Conservation (phyloP, 305 asterid genomes). For the Fraxinus sp. region DNA sequence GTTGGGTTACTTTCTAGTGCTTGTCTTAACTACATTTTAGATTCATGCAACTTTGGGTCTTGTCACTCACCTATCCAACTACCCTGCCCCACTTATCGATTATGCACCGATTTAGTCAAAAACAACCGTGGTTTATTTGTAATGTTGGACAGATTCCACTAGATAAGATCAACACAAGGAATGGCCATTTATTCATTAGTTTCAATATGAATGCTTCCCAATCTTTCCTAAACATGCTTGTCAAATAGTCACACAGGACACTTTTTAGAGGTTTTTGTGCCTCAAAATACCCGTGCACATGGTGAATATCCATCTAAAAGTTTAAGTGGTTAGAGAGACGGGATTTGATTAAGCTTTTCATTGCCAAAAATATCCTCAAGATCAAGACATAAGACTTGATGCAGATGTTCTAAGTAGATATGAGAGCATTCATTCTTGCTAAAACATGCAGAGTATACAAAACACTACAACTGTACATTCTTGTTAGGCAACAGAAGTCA, state of each 20-base stretch:
- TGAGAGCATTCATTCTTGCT: not conserved
- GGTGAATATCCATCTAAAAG: not conserved
- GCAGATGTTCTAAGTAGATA: not conserved
- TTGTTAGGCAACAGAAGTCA: not conserved
- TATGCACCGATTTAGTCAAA: not conserved
- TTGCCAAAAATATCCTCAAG: not conserved
- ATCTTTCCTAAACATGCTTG: not conserved
- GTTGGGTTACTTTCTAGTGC: conserved; percentile 22
- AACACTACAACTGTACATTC: not conserved
- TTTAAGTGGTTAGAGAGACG: not conserved
- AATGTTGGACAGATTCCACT: not conserved
- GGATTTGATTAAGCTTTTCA: not conserved
- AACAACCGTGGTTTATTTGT: not conserved
- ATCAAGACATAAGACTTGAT: not conserved
- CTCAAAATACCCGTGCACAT: not conserved
- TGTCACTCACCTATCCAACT: not conserved
- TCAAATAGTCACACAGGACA: not conserved
- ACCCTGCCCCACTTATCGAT: not conserved
- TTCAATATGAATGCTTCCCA: not conserved
- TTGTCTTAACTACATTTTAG: not conserved
- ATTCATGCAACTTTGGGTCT: not conserved
- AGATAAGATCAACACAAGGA: not conserved
- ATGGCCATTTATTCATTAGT: not conserved
- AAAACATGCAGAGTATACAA: not conserved
- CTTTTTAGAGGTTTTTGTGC: not conserved